Percentiles rank a stretch among this genome's conserved stretches.
phyloP scores from a whole-genome alignment of 176 grass and related monocot genomes.

The Phyllostachys edulis region DNA sequence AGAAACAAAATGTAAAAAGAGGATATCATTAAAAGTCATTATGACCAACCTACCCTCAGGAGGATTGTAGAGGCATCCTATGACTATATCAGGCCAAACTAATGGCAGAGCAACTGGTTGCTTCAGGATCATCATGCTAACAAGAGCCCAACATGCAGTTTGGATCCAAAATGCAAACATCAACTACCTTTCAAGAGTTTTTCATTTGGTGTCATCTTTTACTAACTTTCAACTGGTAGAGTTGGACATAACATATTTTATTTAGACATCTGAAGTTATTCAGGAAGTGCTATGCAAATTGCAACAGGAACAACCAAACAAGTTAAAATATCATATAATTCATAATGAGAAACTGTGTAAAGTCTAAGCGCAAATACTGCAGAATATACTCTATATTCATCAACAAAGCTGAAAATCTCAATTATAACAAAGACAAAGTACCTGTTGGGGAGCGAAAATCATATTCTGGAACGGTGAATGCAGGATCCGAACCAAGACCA shows the following conservation, averaged over 20 bases:
- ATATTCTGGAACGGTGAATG: conserved; percentile 87
- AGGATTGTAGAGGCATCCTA: conserved; percentile 17
- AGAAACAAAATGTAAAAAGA: conserved; percentile 52
- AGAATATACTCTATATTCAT: conserved; percentile 17
- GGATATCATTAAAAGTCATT: conserved; percentile 26
- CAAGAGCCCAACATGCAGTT: not conserved
- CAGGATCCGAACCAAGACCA: conserved; percentile 80
- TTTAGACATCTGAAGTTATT: conserved; percentile 21
- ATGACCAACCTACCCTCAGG: conserved; percentile 32
- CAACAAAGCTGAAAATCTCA: conserved; percentile 3
- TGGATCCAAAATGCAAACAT: conserved; percentile 3
- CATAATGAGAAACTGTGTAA: not conserved
- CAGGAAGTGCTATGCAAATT: not conserved
- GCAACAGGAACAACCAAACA: not conserved
- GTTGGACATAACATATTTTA: not conserved
- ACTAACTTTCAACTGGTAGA: not conserved
- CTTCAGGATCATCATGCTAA: not conserved
- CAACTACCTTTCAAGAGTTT: not conserved
- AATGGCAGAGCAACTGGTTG: not conserved
- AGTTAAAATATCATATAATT: conserved; percentile 15
- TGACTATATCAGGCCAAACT: conserved; percentile 9
- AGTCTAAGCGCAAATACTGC: not conserved
- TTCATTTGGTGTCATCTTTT: not conserved
- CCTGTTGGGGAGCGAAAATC: conserved; percentile 94
- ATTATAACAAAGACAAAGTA: conserved; percentile 39